Conservation (phyloP, 768 basidiomycete genomes). For the Suillus weaverae region DNA sequence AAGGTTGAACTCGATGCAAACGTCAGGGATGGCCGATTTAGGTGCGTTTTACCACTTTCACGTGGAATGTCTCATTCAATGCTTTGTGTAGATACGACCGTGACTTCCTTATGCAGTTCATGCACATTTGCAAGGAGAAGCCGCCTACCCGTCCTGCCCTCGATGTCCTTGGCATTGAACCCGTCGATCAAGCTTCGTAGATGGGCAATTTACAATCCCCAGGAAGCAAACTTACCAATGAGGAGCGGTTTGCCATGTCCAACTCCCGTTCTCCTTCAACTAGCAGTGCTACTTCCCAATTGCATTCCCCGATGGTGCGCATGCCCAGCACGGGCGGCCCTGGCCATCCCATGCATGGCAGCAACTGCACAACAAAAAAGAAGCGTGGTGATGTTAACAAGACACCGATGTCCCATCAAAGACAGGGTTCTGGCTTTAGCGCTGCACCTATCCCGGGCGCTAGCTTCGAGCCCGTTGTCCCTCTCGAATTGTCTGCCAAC, state of each 20-base stretch:
- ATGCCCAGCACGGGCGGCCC: constrained; percentile 65
- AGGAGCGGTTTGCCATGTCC: constrained; percentile 58
- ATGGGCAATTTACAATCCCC: constrained; percentile 71
- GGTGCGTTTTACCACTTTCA: constrained; percentile 40
- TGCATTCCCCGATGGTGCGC: constrained; percentile 65
- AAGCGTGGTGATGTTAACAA: constrained; percentile 60
- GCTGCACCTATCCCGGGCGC: constrained; percentile 28
- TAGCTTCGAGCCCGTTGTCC: constrained; percentile 66
- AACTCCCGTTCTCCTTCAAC: constrained; percentile 55
- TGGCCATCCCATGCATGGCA: constrained; percentile 42
- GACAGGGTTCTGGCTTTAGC: constrained; percentile 37
- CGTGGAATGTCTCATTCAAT: neutral
- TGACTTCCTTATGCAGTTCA: constrained; percentile 96
- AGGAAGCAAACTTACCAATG: constrained; percentile 60
- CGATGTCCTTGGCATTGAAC: constrained; percentile 89
- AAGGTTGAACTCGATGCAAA: constrained; percentile 80
- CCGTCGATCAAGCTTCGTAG: constrained; percentile 54
- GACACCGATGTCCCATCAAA: constrained; percentile 36
- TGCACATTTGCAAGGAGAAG: constrained; percentile 92
- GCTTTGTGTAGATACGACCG: constrained; percentile 77
- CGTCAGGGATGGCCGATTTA: constrained; percentile 86
- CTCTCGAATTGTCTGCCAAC: constrained; percentile 77
- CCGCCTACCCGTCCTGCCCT: constrained; percentile 87
- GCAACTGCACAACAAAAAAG: constrained; percentile 63
- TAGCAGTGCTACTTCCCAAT: constrained; percentile 46